Conservation (phyloP, 2,329 filamentous ascomycete genomes). For the Onygenales sp. region DNA sequence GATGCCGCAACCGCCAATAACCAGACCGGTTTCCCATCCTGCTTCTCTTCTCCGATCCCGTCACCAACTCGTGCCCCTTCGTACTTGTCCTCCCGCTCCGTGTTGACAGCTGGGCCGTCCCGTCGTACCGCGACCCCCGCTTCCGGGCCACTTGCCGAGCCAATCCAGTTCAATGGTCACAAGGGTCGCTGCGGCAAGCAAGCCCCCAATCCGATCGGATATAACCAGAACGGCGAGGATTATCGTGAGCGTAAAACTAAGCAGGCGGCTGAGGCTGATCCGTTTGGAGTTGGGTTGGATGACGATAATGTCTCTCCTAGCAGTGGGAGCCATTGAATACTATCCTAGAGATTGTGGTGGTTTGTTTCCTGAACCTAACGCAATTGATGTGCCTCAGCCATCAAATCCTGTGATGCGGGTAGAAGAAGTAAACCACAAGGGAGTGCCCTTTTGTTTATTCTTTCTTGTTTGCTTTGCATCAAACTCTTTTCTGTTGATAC, state of each 20-base stretch:
- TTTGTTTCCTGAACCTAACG: too few relatives aligned
- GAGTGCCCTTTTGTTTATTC: too few relatives aligned
- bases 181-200: neutral
- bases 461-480: too few relatives aligned
- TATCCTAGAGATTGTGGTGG: too few relatives aligned
- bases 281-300: slow-evolving; percentile 3
- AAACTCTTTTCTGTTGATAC: too few relatives aligned
- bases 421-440: too few relatives aligned
- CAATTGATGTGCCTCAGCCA: too few relatives aligned
- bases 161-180: neutral
- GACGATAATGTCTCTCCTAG: neutral
- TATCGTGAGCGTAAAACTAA: neutral
- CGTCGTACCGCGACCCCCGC: neutral
- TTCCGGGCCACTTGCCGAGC: neutral
- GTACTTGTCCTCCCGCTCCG: neutral
- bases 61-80: neutral
- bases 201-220: neutral
- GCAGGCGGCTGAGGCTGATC: neutral
- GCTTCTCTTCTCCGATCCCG: neutral
- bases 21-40: neutral
- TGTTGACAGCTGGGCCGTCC: neutral
- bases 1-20: neutral
- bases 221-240: neutral
- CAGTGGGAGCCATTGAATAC: neutral
- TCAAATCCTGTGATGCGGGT: too few relatives aligned